A percentile compares a stretch with the other conserved stretches of the same genome.
Evolutionary conservation across 2,329 filamentous ascomycete species (phyloP).

Genomic region (Pseudogymnoascus sp.): DNA sequence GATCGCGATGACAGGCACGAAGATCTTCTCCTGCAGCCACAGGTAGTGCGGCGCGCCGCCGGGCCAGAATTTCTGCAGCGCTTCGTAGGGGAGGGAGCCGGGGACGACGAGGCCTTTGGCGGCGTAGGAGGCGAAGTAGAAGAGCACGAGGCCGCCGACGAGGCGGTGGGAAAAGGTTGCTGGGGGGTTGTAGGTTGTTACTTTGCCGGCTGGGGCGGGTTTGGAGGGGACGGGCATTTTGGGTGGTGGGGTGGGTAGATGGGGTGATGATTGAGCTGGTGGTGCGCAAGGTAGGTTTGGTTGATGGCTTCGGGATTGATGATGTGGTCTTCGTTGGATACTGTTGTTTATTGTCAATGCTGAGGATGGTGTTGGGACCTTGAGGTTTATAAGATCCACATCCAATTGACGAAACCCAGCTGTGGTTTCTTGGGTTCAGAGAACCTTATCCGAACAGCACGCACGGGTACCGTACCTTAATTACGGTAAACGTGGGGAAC

Average conservation of each 20-base stretch:
- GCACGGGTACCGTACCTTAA: background rate
- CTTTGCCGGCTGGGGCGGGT: background rate
- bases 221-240: background rate
- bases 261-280: background rate
- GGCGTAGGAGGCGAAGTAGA: constrained; percentile 7
- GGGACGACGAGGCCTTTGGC: background rate
- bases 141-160: background rate
- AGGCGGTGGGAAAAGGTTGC: background rate
- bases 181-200: background rate
- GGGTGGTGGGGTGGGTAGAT: background rate
- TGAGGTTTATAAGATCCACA: constrained; percentile 1
- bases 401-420: background rate
- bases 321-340: background rate
- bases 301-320: background rate
- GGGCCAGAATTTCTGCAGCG: background rate
- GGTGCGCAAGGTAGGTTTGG: background rate
- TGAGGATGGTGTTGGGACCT: background rate
- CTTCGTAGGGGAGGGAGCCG: background rate
- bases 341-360: background rate
- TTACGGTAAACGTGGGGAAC: background rate
- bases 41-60: background rate
- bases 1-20: background rate
- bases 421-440: background rate
- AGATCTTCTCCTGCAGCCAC: constrained; percentile 3
- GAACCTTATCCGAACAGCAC: background rate